phyloP scores from a whole-genome alignment of 371 early-diverging fungal species.

The Gilbertella persicaria region DNA sequence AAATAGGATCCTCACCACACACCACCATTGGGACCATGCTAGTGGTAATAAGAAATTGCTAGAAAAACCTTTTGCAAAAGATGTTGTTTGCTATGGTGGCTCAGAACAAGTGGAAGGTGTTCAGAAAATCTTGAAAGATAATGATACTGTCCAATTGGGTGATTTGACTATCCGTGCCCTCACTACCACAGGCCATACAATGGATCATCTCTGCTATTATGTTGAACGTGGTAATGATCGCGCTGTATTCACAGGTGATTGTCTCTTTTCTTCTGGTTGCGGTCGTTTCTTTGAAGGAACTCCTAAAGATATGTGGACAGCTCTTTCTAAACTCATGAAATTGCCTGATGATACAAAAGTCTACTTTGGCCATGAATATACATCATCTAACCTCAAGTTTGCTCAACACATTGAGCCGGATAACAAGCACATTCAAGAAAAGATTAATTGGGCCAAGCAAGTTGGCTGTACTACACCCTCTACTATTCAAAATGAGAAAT shows the following conservation, averaged over 20 bases:
- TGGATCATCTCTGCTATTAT: slow-evolving; percentile 56
- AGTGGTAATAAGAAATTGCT: slow-evolving; percentile 72
- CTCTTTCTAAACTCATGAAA: slow-evolving; percentile 63
- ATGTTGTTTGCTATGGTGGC: slow-evolving; percentile 47
- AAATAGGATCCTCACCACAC: slow-evolving; percentile 66
- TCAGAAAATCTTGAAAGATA: slow-evolving; percentile 62
- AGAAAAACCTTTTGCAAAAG: slow-evolving; percentile 1
- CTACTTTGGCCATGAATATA: slow-evolving; percentile 95
- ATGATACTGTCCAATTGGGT: slow-evolving; percentile 68
- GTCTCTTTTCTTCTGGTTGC: slow-evolving; percentile 67
- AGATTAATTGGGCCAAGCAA: slow-evolving; percentile 57
- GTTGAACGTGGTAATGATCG: slow-evolving; percentile 24
- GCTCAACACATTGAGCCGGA: slow-evolving; percentile 41
- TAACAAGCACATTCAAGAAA: slow-evolving; percentile 44
- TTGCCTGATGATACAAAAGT: slow-evolving; percentile 84
- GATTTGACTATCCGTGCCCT: slow-evolving; percentile 51
- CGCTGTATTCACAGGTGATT: slow-evolving; percentile 39
- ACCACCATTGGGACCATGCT: slow-evolving; percentile 83
- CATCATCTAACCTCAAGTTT: slow-evolving; percentile 64
- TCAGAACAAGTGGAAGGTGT: slow-evolving; percentile 56
- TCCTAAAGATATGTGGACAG: slow-evolving; percentile 79
- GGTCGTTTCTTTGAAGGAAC: slow-evolving; percentile 95
- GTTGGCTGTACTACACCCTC: slow-evolving; percentile 75
- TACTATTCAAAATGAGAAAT: slow-evolving; percentile 78
- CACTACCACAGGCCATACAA: slow-evolving; percentile 83